These are phyloP conservation scores for Huntiella abstrusa DNA, from an alignment of 2,329 filamentous ascomycete species.

Conservation along the genomic window DNA sequence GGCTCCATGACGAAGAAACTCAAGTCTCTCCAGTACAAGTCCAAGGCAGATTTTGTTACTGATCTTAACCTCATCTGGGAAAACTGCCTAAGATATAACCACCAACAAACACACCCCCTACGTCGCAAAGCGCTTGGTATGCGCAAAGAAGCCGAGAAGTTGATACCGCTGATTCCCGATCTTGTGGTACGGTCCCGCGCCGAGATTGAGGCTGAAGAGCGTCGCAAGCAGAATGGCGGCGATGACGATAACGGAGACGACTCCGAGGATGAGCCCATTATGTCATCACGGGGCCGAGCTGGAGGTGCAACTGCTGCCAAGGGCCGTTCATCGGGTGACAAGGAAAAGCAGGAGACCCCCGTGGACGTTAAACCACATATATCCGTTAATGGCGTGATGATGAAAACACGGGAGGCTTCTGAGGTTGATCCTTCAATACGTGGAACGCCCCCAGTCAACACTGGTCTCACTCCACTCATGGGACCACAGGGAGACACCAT, in stretches of 20 bases:
- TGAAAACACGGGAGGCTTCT: constrained; percentile 50
- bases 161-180: constrained; percentile 87
- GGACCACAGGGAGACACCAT: constrained; percentile 67
- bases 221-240: constrained; percentile 69
- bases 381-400: constrained; percentile 45
- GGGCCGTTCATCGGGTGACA: constrained; percentile 40
- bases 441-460: constrained; percentile 52
- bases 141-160: constrained; percentile 92
- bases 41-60: constrained; percentile 83
- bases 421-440: constrained; percentile 70
- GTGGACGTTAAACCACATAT: constrained; percentile 55
- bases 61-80: constrained; percentile 93
- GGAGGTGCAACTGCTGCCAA: constrained; percentile 45
- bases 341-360: constrained; percentile 58
- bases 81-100: constrained; percentile 92
- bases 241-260: constrained; percentile 72
- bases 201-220: constrained; percentile 77
- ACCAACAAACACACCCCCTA: constrained; percentile 68
- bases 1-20: constrained; percentile 98
- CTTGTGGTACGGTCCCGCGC: constrained; percentile 77
- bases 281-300: constrained; percentile 87
- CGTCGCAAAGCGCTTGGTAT: constrained; percentile 89
- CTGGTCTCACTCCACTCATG: constrained; percentile 58
- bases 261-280: constrained; percentile 93
- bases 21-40: constrained; percentile 59